Evolutionary conservation across 805 yeast genomes (phyloP), one percentile per base, ranked within the genome.

Genomic region (Suhomyces prunicola): DNA sequence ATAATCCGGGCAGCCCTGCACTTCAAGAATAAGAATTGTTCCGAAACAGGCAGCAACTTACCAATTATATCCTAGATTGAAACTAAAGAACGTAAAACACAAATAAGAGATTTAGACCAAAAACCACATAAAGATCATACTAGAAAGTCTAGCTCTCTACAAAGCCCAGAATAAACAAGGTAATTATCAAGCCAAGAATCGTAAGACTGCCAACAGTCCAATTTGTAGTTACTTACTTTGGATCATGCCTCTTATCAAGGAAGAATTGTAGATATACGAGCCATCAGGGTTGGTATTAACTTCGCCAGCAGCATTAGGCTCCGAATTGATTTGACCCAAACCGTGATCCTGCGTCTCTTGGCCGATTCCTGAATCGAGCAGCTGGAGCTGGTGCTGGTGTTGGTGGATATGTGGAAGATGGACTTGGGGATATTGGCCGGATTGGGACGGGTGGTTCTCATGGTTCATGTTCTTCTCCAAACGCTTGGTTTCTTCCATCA

Each of bases 401-500:
- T 22, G 46, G 31, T 46, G 48, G 5, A 26, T 22, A 7, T 29
- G 26, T 12, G 40, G 42, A 19, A 46, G 41, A n/a, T 46, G 35
- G 10, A 12, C 39, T 19, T 46, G 40, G 23, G 46, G 29, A 15
- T 10, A 24, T 42, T 42, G 46, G 12, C 3, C 17, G 10, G 31
- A 1, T 13, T 26, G 31, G 1, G 41, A n/a, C 4, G 7, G 17
- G 5, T 31, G 41, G 41, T 33, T 31, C 15, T 29, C 39, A 26
- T 17, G 40, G 19, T 29, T 33, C 47, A 49, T 5, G 13, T 33
- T 17, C 39, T 55, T 29, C 42, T 71, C 74, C 46, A 61, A 44
- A 29, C 62, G 67, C 55, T 67, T 72, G n/a, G 78, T 86, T 54
- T 84, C 90, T 33, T 78, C 81, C 75, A 85, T 77, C 55, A 87